These are phyloP conservation scores for Periconia macrospinosa DNA, from an alignment of 2,329 filamentous ascomycete species.

Conservation along the genomic window DNA sequence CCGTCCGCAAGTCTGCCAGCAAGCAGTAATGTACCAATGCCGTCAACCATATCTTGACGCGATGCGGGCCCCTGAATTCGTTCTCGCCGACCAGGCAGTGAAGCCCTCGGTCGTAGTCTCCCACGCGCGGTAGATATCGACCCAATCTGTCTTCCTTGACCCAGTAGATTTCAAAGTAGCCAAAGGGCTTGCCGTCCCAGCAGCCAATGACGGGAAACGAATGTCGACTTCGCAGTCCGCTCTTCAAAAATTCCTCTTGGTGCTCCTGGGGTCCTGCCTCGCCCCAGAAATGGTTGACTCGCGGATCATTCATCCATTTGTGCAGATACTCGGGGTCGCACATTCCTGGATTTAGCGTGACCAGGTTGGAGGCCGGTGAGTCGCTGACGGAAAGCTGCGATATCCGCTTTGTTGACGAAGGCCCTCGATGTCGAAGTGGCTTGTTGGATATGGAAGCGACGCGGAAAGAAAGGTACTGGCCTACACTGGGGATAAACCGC, in stretches of 20 bases:
- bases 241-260: conserved; percentile 69
- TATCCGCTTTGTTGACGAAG: conserved; percentile 38
- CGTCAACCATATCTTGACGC: conserved; percentile 79
- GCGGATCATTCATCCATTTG: conserved; percentile 84
- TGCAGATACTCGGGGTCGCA: conserved; percentile 72
- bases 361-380: conserved; percentile 39
- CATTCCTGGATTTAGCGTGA: conserved; percentile 31
- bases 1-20: conserved; percentile 75
- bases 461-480: conserved; percentile 86
- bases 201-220: conserved; percentile 89
- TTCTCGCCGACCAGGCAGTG: conserved; percentile 91
- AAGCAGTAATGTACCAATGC: conserved; percentile 87
- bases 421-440: conserved; percentile 66
- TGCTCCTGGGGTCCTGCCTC: conserved; percentile 58
- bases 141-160: conserved; percentile 88
- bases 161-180: conserved; percentile 98
- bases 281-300: conserved; percentile 86
- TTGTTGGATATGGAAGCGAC: conserved; percentile 71
- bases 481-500: conserved; percentile 78
- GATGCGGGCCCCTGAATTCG: conserved; percentile 78
- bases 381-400: conserved; percentile 55
- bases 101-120: conserved; percentile 84
- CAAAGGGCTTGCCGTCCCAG: conserved; percentile 94
- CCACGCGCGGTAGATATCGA: conserved; percentile 65
- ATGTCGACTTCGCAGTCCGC: conserved; percentile 67